A percentile compares a stretch with the other conserved stretches of the same genome.
Conservation (phyloP, 2,329 filamentous ascomycete genomes). For the Pseudogymnoascus sp. region DNA sequence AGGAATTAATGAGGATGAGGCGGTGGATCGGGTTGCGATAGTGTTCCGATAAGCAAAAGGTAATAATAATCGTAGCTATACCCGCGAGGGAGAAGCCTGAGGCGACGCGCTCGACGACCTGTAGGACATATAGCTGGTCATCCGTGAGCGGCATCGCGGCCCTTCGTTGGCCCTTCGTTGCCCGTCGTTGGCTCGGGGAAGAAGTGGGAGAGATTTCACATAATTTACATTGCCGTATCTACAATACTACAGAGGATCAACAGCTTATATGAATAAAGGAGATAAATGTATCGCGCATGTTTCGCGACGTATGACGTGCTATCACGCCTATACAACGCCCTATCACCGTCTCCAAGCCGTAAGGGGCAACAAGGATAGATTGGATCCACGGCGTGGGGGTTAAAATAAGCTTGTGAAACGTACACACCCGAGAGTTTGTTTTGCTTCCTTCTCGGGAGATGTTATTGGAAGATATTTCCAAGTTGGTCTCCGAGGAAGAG, state of each 20-base stretch:
- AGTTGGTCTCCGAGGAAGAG: neutral
- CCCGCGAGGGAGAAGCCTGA: slow-evolving; percentile 63
- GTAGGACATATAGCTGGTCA: slow-evolving; percentile 44
- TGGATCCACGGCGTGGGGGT: neutral
- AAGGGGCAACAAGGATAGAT: neutral
- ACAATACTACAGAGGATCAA: neutral
- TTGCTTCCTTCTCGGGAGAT: neutral
- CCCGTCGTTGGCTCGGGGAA: neutral
- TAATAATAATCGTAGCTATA: slow-evolving; percentile 60
- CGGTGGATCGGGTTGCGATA: slow-evolving; percentile 79
- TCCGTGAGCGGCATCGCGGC: slow-evolving; percentile 10
- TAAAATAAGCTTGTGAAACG: neutral
- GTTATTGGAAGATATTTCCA: neutral
- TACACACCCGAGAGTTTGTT: neutral
- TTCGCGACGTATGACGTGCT: neutral
- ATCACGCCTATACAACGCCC: neutral
- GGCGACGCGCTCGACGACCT: slow-evolving; percentile 54
- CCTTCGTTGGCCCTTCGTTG: neutral
- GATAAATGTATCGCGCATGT: neutral
- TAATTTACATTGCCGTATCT: neutral
- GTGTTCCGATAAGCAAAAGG: slow-evolving; percentile 54
- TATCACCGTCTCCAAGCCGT: neutral
- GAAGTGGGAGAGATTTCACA: neutral
- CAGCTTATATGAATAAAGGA: neutral
- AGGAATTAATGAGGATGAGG: slow-evolving; percentile 72